phyloP scores from a whole-genome alignment of 371 early-diverging fungal genomes.

The Lichtheimia hyalospora region DNA sequence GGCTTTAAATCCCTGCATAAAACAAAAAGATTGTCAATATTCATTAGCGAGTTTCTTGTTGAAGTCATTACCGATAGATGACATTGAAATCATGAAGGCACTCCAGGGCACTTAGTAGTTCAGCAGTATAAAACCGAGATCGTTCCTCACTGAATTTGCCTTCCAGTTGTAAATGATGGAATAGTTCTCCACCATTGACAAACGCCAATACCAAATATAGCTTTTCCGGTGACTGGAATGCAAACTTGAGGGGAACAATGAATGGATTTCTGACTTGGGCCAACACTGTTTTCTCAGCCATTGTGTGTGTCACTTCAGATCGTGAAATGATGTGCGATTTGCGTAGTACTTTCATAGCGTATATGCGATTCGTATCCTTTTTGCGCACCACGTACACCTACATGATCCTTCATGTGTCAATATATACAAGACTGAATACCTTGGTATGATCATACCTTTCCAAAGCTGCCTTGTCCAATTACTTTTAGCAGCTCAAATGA shows the following conservation, averaged over 20 bases:
- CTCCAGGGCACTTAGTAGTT: slow-evolving; percentile 79
- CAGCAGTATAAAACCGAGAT: slow-evolving; percentile 74
- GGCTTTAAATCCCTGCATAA: slow-evolving; percentile 86
- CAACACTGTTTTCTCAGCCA: slow-evolving; percentile 87
- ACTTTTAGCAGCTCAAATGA: slow-evolving; percentile 94
- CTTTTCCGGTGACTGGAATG: slow-evolving; percentile 86
- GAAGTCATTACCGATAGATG: slow-evolving; percentile 66
- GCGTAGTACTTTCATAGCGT: slow-evolving; percentile 96
- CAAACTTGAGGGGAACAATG: slow-evolving; percentile 84
- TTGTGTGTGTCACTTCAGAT: slow-evolving; percentile 84
- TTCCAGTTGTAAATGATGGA: slow-evolving; percentile 84
- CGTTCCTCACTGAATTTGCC: slow-evolving; percentile 71
- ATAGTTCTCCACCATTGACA: slow-evolving; percentile 93
- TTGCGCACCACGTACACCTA: slow-evolving; percentile 92
- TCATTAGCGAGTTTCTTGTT: background rate
- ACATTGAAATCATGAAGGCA: slow-evolving; percentile 88
- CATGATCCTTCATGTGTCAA: background rate
- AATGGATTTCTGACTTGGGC: slow-evolving; percentile 86
- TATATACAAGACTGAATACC: too few species aligned
- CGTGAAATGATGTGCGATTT: slow-evolving; percentile 93
- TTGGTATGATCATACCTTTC: slow-evolving; percentile 54
- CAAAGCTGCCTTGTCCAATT: slow-evolving; percentile 95
- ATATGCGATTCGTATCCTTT: slow-evolving; percentile 90
- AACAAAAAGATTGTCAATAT: background rate
- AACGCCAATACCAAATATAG: slow-evolving; percentile 91